A percentile compares a stretch with the other conserved stretches of the same genome.
Conservation (phyloP, 2,329 filamentous ascomycete genomes). For the Ophiostoma sp. region DNA sequence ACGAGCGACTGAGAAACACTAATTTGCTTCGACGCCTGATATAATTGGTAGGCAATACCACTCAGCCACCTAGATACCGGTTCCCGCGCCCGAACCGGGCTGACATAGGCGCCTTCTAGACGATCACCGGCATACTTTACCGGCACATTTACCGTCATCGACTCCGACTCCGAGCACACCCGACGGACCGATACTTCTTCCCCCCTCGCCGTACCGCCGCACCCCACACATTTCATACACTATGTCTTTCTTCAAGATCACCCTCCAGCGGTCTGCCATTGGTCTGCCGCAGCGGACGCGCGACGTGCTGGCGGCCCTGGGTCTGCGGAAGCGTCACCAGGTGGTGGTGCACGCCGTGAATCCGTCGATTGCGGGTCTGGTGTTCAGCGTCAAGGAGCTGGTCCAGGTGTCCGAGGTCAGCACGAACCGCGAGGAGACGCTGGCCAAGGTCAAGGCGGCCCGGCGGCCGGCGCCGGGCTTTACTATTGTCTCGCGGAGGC, state of each 20-base stretch:
- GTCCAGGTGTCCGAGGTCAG: slow-evolving; percentile 77
- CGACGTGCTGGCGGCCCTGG: slow-evolving; percentile 78
- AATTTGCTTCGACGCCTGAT: not conserved
- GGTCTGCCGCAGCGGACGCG: slow-evolving; percentile 74
- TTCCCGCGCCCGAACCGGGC: not conserved
- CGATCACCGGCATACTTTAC: not conserved
- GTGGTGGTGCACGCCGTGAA: slow-evolving; percentile 86
- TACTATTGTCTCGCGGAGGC: slow-evolving; percentile 16
- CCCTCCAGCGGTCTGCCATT: slow-evolving; percentile 82
- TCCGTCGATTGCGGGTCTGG: slow-evolving; percentile 77
- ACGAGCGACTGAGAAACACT: not conserved
- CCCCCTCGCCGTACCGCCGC: too few species aligned
- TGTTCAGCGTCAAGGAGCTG: slow-evolving; percentile 90
- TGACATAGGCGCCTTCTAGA: not conserved
- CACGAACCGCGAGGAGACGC: slow-evolving; percentile 53
- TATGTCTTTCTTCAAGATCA: slow-evolving; percentile 86
- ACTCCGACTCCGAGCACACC: not conserved
- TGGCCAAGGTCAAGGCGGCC: slow-evolving; percentile 62
- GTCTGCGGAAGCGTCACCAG: slow-evolving; percentile 74
- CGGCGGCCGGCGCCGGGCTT: slow-evolving; percentile 75
- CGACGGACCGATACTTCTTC: not conserved
- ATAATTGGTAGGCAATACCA: not conserved
- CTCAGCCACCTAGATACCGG: too few species aligned
- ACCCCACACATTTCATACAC: not conserved
- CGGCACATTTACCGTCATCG: too few species aligned